Conservation (phyloP, 257 asterid genomes). For the Rhazya stricta region DNA sequence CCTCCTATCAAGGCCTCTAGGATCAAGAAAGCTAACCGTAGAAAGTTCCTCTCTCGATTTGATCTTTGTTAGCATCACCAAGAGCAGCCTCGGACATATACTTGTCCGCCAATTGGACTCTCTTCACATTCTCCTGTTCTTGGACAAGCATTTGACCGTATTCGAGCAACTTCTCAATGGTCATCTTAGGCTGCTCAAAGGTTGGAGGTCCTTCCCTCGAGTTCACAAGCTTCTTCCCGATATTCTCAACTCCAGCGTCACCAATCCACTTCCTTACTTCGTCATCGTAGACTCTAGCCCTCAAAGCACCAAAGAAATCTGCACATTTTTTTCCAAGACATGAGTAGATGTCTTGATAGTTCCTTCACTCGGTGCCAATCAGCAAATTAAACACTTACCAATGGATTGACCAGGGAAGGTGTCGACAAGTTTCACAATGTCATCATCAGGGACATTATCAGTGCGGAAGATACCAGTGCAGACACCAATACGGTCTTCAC, state of each 20-base stretch:
- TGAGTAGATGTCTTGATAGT: too few species aligned
- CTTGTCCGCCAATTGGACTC: constrained; percentile 72
- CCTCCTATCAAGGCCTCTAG: constrained; percentile 22
- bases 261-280: constrained; percentile 66
- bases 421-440: constrained; percentile 57
- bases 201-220: constrained; percentile 68
- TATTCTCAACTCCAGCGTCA: constrained; percentile 44
- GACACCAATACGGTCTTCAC: constrained; percentile 80
- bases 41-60: constrained; percentile 49
- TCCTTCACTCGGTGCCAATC: neutral
- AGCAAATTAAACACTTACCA: constrained; percentile 30
- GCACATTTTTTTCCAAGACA: neutral
- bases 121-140: constrained; percentile 87
- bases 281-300: constrained; percentile 86
- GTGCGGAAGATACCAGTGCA: constrained; percentile 75
- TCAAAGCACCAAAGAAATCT: constrained; percentile 88
- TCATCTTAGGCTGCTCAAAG: constrained; percentile 73
- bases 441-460: constrained; percentile 45
- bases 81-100: constrained; percentile 72
- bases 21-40: constrained; percentile 35
- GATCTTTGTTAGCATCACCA: constrained; percentile 74
- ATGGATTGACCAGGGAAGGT: constrained; percentile 88
- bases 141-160: constrained; percentile 76
- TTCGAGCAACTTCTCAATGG: constrained; percentile 58
- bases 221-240: constrained; percentile 69